A percentile compares a stretch with the other conserved stretches of the same genome.
These are phyloP conservation scores for Acephala macrosclerotiorum DNA, from an alignment of 2,329 filamentous ascomycete genomes.

Conservation along the genomic window DNA sequence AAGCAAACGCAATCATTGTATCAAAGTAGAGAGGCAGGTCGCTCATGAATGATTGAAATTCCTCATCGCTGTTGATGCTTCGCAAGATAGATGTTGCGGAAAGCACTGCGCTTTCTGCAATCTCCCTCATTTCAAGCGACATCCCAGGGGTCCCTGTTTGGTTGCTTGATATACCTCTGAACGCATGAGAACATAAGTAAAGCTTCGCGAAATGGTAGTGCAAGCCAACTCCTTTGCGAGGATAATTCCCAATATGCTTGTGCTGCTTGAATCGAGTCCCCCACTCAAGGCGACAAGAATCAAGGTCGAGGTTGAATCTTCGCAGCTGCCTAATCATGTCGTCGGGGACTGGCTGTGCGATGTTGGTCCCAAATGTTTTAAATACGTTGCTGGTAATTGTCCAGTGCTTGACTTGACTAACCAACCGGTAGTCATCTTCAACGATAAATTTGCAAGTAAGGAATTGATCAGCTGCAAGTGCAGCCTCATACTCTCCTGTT, in stretches of 20 bases:
- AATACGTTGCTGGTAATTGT: slow-evolving; percentile 13
- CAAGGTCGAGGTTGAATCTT: slow-evolving; percentile 36
- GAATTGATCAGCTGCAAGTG: not conserved
- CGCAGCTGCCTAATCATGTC: slow-evolving; percentile 30
- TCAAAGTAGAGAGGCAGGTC: slow-evolving; percentile 42
- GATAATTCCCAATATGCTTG: slow-evolving; percentile 49
- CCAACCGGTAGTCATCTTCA: slow-evolving; percentile 23
- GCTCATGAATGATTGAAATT: slow-evolving; percentile 38
- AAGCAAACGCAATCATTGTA: slow-evolving; percentile 43
- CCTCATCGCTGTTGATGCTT: slow-evolving; percentile 33
- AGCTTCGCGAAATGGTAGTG: slow-evolving; percentile 53
- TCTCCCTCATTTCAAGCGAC: slow-evolving; percentile 36
- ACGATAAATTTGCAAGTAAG: slow-evolving; percentile 12
- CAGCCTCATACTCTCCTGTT: slow-evolving; percentile 14
- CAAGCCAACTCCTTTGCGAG: slow-evolving; percentile 49
- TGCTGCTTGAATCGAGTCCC: slow-evolving; percentile 37
- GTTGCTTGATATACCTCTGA: slow-evolving; percentile 43
- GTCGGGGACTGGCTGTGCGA: slow-evolving; percentile 27
- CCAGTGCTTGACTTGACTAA: slow-evolving; percentile 26
- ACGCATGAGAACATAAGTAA: slow-evolving; percentile 51
- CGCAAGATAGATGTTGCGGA: slow-evolving; percentile 40
- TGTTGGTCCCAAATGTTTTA: slow-evolving; percentile 21
- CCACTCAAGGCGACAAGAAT: slow-evolving; percentile 38
- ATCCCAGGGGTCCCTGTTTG: slow-evolving; percentile 8
- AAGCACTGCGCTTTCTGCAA: slow-evolving; percentile 39